Base-by-base conservation (phyloP, 768 basidiomycete species). In the Nidula microcarpa region DNA sequence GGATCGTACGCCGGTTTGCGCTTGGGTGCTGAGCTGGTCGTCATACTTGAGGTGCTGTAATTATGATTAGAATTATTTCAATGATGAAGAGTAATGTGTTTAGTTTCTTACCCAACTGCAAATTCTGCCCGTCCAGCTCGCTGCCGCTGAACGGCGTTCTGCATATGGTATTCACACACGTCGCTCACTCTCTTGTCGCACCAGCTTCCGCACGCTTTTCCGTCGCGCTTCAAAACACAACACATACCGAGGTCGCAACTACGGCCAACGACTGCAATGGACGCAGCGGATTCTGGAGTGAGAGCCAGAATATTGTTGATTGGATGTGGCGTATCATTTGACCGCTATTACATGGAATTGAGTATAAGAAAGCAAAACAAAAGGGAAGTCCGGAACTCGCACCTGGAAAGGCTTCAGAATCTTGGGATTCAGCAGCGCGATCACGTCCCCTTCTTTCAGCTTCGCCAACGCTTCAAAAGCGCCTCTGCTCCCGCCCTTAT, bases 131-230 rank as follows among this genome's bases (percentile, higher is more conserved):
- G 79, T 0, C 80, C 81, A 0, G 89, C 86, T 7, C 94, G 77
- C 13, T 80, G 76, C 17, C 84, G 73, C 67, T 91, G 78, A 3
- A 98, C 83, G 0, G 94, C 91, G 18, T 79, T 77, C 55, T 92
- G 86, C 39, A 98, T 67, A 70, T 99, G 97, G 68, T 82, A 99
- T 43, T 98, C 95, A 68, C 97, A 99, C 3, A 90, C 86, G 16
- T 90, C 87, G 65, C 84, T 79, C 61, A 89, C 79, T 32, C 94
- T 86, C 58, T 87, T 92, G 70, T 99, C 96, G 48, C 86, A 91
- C 96, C 96, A 98, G 51, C 84, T 80, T 7, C 85, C 85, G 60
- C 97, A 98, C 1, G 76, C 61, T 49, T 87, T 86, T 1, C 94
- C 93, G 53, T 96, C 93, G 50, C 81, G 79, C 63, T 87, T 90